Percentiles rank a stretch among this genome's conserved stretches.
These are phyloP conservation scores for Colletotrichum sp. DNA, from an alignment of 2,329 filamentous ascomycete genomes.

Conservation along the genomic window DNA sequence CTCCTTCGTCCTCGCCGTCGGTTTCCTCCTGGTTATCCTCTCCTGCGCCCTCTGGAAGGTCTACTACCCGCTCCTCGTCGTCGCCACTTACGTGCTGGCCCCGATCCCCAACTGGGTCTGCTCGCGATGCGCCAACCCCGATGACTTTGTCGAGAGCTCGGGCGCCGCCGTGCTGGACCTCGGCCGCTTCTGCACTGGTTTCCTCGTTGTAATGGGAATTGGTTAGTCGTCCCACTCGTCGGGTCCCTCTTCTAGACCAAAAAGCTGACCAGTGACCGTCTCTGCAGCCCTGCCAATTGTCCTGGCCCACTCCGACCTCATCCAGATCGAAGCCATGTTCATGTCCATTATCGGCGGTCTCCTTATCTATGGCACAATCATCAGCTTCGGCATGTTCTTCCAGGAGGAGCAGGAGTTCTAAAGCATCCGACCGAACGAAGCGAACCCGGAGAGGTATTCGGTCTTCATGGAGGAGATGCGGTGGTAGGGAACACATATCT, in stretches of 20 bases:
- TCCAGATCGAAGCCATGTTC: slow-evolving; percentile 83
- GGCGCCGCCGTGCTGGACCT: slow-evolving; percentile 89
- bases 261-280: slow-evolving; percentile 4
- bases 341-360: slow-evolving; percentile 95
- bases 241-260: neutral
- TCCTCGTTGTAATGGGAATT: slow-evolving; percentile 96
- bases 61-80: slow-evolving; percentile 94
- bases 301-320: slow-evolving; percentile 85
- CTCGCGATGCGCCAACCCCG: slow-evolving; percentile 82
- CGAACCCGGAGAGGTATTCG: neutral
- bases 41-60: slow-evolving; percentile 94
- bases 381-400: slow-evolving; percentile 98
- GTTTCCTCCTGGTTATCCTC: slow-evolving; percentile 98
- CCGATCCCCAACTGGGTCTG: slow-evolving; percentile 98
- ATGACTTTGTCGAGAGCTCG: slow-evolving; percentile 91
- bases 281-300: slow-evolving; percentile 80
- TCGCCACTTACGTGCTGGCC: slow-evolving; percentile 92
- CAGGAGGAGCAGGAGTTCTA: slow-evolving; percentile 96
- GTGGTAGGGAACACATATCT: neutral
- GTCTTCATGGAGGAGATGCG: neutral
- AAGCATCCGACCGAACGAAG: slow-evolving; percentile 20
- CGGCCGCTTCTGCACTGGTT: slow-evolving; percentile 91
- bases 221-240: slow-evolving; percentile 63
- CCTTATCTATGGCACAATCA: slow-evolving; percentile 97
- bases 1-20: slow-evolving; percentile 98